These are phyloP conservation scores for Candida smagusa DNA, from an alignment of 1,139 yeast genomes.

Conservation along the genomic window DNA sequence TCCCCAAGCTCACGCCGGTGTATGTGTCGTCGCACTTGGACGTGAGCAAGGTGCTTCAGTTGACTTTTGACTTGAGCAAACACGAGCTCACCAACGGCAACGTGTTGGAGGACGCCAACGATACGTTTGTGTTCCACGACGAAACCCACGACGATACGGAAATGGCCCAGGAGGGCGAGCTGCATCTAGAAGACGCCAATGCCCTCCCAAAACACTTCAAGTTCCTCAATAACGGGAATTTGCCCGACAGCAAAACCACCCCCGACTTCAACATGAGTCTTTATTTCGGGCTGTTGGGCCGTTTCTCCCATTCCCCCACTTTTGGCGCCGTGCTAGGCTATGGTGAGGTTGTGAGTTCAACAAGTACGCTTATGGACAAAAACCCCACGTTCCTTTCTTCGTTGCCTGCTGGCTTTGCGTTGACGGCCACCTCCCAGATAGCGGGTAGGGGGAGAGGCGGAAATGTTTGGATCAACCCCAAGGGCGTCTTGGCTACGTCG, in stretches of 20 bases:
- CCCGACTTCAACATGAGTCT: conserved; percentile 67
- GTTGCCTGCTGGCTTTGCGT: conserved; percentile 69
- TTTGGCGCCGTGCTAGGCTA: conserved; percentile 68
- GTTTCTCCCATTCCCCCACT: conserved; percentile 16
- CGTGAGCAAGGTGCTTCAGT: conserved; percentile 14
- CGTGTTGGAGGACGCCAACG: conserved; percentile 49
- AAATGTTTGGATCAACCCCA: conserved; percentile 92
- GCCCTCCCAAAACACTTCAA: conserved; percentile 52
- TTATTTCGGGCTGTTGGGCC: conserved; percentile 50
- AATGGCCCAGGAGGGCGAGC: conserved; percentile 17
- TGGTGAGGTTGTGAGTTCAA: conserved; percentile 89
- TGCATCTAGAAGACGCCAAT: conserved; percentile 46
- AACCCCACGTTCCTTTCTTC: conserved; percentile 57
- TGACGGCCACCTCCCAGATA: conserved; percentile 80
- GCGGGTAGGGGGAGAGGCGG: conserved; percentile 95
- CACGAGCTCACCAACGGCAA: conserved; percentile 44
- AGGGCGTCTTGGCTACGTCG: conserved; percentile 86
- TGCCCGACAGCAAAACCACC: conserved; percentile 52
- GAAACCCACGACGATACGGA: conserved; percentile 21
- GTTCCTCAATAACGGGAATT: conserved; percentile 36
- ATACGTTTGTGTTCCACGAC: conserved; percentile 48
- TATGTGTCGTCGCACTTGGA: conserved; percentile 37
- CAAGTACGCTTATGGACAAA: conserved; percentile 72
- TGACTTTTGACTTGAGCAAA: conserved; percentile 30
- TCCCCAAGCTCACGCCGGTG: conserved; percentile 69